Evolutionary conservation across 116 monocot genomes (phyloP), one percentile per base, ranked within the genome.

Genomic region (Trichopus zeylanicus): DNA sequence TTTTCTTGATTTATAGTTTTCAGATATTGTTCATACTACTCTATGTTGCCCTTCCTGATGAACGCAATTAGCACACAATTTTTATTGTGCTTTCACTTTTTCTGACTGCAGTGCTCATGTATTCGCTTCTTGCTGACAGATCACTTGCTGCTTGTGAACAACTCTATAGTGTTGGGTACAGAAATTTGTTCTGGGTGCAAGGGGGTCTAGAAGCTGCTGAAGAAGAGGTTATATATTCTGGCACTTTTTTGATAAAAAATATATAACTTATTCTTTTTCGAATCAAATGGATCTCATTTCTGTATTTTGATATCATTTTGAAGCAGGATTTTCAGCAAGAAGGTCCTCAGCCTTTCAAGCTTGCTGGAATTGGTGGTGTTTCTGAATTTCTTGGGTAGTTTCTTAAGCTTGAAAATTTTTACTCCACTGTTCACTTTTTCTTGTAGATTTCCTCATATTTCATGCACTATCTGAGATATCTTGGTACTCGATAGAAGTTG

Each of bases 201-300:
- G 95, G 95, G 56, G 95, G 95, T 67, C 57, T 95, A 68, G 95
- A 95, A 69, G 90, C 95, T 37, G 86, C 95, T 49, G 87, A 86
- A 59, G 95, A 95, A 67, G 95, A 95, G 86, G 95, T 90, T n/a
- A n/a, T n/a, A n/a, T n/a, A n/a, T n/a, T n/a, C n/a, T n/a, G n/a
- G n/a, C n/a, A n/a, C n/a, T n/a, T n/a, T n/a, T n/a, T n/a, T n/a
- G n/a, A n/a, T n/a, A n/a, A n/a, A n/a, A n/a, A n/a, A n/a, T n/a
- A n/a, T n/a, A n/a, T n/a, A n/a, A n/a, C n/a, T n/a, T n/a, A n/a
- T n/a, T n/a, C n/a, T n/a, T n/a, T n/a, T n/a, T n/a, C n/a, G n/a
- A n/a, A n/a, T n/a, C n/a, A n/a, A n/a, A n/a, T n/a, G n/a, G n/a
- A n/a, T n/a, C n/a, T n/a, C n/a, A n/a, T n/a, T n/a, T n/a, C n/a